Evolutionary conservation across 768 basidiomycete genomes (phyloP).

Genomic region (Phlegmacium glaucopus): DNA sequence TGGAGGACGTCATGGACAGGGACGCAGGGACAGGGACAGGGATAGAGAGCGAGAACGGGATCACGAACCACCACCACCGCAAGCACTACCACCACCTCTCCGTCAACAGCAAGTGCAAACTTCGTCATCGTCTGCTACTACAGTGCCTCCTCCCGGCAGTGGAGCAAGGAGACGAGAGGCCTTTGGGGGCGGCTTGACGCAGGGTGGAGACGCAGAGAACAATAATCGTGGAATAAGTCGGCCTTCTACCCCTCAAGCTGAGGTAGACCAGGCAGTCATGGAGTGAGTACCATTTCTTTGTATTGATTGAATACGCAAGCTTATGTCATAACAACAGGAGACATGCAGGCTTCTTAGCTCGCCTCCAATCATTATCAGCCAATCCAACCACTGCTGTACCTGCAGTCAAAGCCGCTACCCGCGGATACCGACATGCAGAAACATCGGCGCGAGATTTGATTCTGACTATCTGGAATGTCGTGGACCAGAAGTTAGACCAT

Average conservation of each 20-base stretch:
- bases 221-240: constrained; percentile 25
- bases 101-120: constrained; percentile 22
- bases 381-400: constrained; percentile 57
- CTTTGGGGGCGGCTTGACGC: constrained; percentile 59
- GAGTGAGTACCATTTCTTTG: constrained; percentile 41
- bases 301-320: not conserved
- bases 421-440: constrained; percentile 76
- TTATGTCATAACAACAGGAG: too few relatives aligned
- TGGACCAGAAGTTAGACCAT: constrained; percentile 54
- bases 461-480: constrained; percentile 77
- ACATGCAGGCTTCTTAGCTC: constrained; percentile 59
- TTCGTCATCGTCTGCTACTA: constrained; percentile 13
- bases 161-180: constrained; percentile 53
- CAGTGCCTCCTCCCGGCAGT: constrained; percentile 22
- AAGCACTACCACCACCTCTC: constrained; percentile 30
- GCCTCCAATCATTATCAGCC: constrained; percentile 56
- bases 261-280: constrained; percentile 49
- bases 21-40: constrained; percentile 33
- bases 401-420: constrained; percentile 70
- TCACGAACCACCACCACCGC: constrained; percentile 34
- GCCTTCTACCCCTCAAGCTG: constrained; percentile 39
- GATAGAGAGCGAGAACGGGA: constrained; percentile 45
- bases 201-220: constrained; percentile 21
- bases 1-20: constrained; percentile 37
- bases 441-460: constrained; percentile 81